These are phyloP conservation scores for Jasminum sambac DNA, from an alignment of 257 asterid species.

Conservation along the genomic window DNA sequence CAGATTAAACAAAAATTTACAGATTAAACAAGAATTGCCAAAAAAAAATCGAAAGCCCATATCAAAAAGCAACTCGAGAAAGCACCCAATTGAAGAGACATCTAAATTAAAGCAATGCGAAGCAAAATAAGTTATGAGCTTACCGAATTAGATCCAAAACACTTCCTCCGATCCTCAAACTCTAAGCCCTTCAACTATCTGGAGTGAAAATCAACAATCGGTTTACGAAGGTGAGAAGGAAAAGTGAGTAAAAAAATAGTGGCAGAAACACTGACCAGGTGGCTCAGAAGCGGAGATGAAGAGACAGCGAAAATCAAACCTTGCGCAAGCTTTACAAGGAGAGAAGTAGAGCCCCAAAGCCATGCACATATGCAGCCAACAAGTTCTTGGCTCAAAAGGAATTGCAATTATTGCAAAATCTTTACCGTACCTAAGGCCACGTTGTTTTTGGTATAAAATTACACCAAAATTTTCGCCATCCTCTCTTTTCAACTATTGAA, in stretches of 20 bases:
- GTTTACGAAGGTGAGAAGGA: constrained; percentile 6
- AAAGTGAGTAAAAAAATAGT: constrained; percentile 24
- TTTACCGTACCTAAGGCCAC: background rate
- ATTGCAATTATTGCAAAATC: background rate
- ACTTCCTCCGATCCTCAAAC: background rate
- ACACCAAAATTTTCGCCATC: too few species aligned
- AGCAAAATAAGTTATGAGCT: constrained; percentile 22
- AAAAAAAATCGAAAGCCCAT: constrained; percentile 15
- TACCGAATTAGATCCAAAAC: constrained; percentile 37
- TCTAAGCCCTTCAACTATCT: constrained; percentile 1
- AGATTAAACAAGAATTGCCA: background rate
- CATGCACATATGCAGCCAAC: constrained; percentile 67
- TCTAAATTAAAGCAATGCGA: constrained; percentile 14
- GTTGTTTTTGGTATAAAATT: too few species aligned
- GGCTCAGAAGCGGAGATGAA: constrained; percentile 43
- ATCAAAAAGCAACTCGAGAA: constrained; percentile 20
- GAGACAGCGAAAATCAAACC: constrained; percentile 43
- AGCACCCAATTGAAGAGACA: background rate
- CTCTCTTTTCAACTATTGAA: too few species aligned
- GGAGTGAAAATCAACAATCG: constrained; percentile 25
- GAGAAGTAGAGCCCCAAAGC: constrained; percentile 36
- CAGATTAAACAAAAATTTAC: background rate
- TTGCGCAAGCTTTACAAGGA: constrained; percentile 50
- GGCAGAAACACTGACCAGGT: constrained; percentile 41
- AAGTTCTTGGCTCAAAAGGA: constrained; percentile 2